Evolutionary conservation across 345 rosid species (phyloP).

Genomic region (Salix udensis): DNA sequence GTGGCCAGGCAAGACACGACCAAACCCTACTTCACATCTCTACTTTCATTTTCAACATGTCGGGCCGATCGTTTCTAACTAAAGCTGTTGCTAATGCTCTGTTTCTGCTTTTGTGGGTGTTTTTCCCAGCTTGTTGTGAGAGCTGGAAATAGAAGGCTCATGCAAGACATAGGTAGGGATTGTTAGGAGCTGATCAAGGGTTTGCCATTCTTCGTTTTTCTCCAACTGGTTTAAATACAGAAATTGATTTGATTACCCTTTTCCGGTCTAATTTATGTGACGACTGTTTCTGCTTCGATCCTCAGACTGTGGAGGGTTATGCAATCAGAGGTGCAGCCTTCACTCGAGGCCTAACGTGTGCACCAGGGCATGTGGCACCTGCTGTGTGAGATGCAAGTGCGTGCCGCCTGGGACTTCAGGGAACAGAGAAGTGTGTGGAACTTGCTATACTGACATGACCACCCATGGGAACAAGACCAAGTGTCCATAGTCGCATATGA

Average conservation of each 20-base stretch:
- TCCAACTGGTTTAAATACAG: neutral
- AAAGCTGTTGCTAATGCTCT: neutral
- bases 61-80: neutral
- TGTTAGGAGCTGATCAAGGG: neutral
- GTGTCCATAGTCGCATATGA: slow-evolving; percentile 4
- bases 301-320: slow-evolving; percentile 6
- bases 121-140: slow-evolving; percentile 14
- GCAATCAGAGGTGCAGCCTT: slow-evolving; percentile 10
- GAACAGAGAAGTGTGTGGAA: slow-evolving; percentile 17
- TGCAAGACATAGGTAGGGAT: slow-evolving; percentile 36
- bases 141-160: slow-evolving; percentile 34
- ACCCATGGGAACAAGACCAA: slow-evolving; percentile 15
- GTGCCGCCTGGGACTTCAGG: slow-evolving; percentile 22
- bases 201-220: neutral
- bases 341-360: slow-evolving; percentile 16
- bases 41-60: neutral
- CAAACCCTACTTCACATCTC: neutral
- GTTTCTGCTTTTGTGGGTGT: neutral
- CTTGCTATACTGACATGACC: slow-evolving; percentile 19
- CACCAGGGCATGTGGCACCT: slow-evolving; percentile 16
- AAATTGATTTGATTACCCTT: neutral
- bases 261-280: neutral
- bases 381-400: slow-evolving; percentile 23
- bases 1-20: neutral
- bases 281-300: neutral